These are phyloP conservation scores for Monosporascus sp. DNA, from an alignment of 2,329 filamentous ascomycete species.

Conservation along the genomic window DNA sequence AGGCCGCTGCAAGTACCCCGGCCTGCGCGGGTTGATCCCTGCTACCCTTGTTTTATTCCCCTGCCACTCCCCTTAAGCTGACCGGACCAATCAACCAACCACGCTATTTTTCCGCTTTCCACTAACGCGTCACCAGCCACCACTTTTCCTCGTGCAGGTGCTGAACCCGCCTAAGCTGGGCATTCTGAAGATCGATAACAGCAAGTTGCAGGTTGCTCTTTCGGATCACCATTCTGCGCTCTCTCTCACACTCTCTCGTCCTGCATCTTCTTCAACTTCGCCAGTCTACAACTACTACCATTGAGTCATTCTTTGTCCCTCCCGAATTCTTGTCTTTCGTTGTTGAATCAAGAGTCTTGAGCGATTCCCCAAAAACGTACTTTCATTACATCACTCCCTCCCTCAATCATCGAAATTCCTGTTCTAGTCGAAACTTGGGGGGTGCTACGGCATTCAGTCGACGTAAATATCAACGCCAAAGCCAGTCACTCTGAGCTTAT, in stretches of 20 bases:
- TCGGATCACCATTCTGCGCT: not conserved
- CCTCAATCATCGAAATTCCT: not conserved
- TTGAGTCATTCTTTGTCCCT: not conserved
- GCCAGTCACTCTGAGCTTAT: not conserved
- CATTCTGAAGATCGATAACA: not conserved
- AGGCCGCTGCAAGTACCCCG: not conserved
- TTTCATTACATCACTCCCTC: not conserved
- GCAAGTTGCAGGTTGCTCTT: not conserved
- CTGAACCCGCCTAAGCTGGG: not conserved
- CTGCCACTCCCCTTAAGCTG: not conserved
- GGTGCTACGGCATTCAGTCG: not conserved
- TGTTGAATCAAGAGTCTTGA: not conserved
- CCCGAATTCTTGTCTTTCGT: not conserved
- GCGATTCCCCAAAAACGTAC: too few relatives aligned
- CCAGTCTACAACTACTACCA: not conserved
- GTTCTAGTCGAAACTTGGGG: not conserved
- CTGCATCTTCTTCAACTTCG: not conserved
- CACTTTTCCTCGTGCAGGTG: not conserved
- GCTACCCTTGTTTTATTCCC: not conserved
- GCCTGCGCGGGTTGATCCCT: not conserved
- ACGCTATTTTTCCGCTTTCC: not conserved
- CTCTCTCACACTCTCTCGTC: not conserved
- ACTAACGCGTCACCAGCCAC: not conserved
- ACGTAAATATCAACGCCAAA: not conserved
- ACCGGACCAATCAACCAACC: not conserved